A percentile compares a stretch with the other conserved stretches of the same genome.
These are phyloP conservation scores for Ophiostoma australiae DNA, from an alignment of 2,329 filamentous ascomycete species.

Conservation along the genomic window DNA sequence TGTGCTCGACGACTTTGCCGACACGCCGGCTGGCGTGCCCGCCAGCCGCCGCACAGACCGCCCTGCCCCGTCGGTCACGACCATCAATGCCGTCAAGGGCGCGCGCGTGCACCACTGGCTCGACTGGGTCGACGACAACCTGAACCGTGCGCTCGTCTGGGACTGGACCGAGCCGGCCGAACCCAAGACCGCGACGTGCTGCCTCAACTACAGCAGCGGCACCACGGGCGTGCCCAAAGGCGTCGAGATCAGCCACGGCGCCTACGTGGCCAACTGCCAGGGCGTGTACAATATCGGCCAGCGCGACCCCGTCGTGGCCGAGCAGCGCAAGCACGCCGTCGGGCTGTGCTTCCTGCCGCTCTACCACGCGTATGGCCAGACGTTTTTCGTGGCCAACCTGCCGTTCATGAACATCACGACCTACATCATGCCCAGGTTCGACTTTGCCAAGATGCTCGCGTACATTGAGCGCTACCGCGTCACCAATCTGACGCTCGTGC, in stretches of 20 bases:
- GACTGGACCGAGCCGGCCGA: constrained; percentile 56
- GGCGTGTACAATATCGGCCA: constrained; percentile 50
- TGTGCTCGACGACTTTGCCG: constrained; percentile 53
- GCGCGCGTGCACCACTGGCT: constrained; percentile 54
- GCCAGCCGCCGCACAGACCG: constrained; percentile 3
- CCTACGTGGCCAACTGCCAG: constrained; percentile 66
- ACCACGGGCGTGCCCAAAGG: constrained; percentile 82
- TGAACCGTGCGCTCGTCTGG: constrained; percentile 51
- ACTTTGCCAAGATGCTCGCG: constrained; percentile 66
- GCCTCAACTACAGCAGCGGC: constrained; percentile 73
- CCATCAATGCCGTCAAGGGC: background rate
- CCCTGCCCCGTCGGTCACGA: constrained; percentile 21
- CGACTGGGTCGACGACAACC: constrained; percentile 48
- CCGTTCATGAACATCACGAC: constrained; percentile 56
- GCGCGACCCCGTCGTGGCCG: constrained; percentile 44
- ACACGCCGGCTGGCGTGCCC: constrained; percentile 36
- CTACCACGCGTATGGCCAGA: constrained; percentile 71
- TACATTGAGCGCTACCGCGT: constrained; percentile 65
- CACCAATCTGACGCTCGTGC: constrained; percentile 62
- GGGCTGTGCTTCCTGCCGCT: constrained; percentile 68
- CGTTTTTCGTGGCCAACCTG: constrained; percentile 59
- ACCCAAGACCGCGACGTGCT: constrained; percentile 52
- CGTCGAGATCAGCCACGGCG: constrained; percentile 72
- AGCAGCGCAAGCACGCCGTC: constrained; percentile 38
- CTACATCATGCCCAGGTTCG: constrained; percentile 75